A percentile compares a stretch with the other conserved stretches of the same genome.
These are phyloP conservation scores for Thielaviopsis musarum DNA, from an alignment of 2,329 filamentous ascomycete species.

Conservation along the genomic window DNA sequence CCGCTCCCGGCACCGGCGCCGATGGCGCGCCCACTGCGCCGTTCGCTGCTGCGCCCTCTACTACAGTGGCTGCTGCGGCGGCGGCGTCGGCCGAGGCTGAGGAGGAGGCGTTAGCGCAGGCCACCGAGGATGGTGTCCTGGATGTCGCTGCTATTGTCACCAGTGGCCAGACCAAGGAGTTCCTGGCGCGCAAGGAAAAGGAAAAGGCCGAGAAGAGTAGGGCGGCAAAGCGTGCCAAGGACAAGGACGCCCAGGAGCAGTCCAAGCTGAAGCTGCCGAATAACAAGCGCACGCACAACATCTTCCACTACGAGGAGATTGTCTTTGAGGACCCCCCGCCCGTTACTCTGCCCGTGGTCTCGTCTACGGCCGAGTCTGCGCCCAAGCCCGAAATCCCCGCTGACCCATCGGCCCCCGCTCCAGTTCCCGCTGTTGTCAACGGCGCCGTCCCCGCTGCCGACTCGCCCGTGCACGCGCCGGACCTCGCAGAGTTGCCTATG, in stretches of 20 bases:
- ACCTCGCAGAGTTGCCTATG: conserved; percentile 13
- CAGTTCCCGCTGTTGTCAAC: background rate
- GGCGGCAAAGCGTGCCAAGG: conserved; percentile 43
- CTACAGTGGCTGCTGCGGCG: conserved; percentile 14
- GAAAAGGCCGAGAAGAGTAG: conserved; percentile 54
- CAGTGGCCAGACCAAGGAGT: conserved; percentile 65
- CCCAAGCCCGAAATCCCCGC: conserved; percentile 10
- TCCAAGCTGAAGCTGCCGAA: conserved; percentile 53
- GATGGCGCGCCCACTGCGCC: conserved; percentile 18
- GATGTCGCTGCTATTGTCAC: conserved; percentile 77
- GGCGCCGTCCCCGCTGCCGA: background rate
- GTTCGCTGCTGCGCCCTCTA: conserved; percentile 16
- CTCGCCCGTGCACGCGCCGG: conserved; percentile 3
- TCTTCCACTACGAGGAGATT: conserved; percentile 58
- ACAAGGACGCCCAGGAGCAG: conserved; percentile 36
- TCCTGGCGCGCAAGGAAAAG: conserved; percentile 66
- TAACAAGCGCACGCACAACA: conserved; percentile 49
- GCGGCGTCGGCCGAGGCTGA: conserved; percentile 22
- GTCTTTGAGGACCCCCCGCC: conserved; percentile 34
- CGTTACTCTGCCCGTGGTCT: background rate
- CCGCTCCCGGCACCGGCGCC: conserved; percentile 15
- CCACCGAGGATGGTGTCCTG: conserved; percentile 54
- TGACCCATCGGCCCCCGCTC: background rate
- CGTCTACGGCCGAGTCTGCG: background rate
- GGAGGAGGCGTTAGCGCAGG: conserved; percentile 22